These are phyloP conservation scores for Endoconidiophora laricicola DNA, from an alignment of 2,329 filamentous ascomycete genomes.

Conservation along the genomic window DNA sequence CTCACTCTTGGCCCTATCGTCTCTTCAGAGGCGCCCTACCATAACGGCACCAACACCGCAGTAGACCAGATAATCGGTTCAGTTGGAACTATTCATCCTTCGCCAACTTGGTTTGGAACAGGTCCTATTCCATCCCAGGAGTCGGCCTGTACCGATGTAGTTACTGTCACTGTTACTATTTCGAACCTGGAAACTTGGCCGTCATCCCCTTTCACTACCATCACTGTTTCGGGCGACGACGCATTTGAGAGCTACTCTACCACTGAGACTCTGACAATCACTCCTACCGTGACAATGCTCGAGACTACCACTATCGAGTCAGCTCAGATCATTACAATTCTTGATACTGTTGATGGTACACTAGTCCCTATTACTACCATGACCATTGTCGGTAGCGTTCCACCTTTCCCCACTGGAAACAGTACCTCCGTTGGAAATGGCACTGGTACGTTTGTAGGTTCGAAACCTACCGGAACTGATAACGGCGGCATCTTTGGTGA, in stretches of 20 bases:
- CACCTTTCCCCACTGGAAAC: slow-evolving; percentile 9
- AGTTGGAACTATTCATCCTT: not conserved
- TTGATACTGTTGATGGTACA: slow-evolving; percentile 6
- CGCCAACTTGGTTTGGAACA: slow-evolving; percentile 4
- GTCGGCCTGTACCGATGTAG: not conserved
- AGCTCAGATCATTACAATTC: slow-evolving; percentile 6
- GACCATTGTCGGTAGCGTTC: slow-evolving; percentile 9
- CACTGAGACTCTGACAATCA: slow-evolving; percentile 8
- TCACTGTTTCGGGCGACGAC: not conserved
- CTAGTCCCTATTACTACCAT: slow-evolving; percentile 9
- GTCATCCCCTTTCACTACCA: slow-evolving; percentile 4
- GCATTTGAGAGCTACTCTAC: slow-evolving; percentile 5
- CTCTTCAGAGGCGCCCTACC: not conserved
- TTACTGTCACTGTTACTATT: slow-evolving; percentile 11
- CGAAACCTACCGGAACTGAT: not conserved
- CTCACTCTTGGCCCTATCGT: not conserved
- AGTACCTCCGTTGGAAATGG: slow-evolving; percentile 1
- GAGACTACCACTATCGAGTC: slow-evolving; percentile 7
- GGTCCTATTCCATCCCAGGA: not conserved
- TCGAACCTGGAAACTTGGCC: slow-evolving; percentile 6
- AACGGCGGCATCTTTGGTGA: not conserved
- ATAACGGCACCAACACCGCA: not conserved
- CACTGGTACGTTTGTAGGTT: slow-evolving; percentile 1
- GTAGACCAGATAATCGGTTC: not conserved
- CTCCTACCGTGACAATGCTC: slow-evolving; percentile 6